Percentiles rank a stretch among this genome's conserved stretches.
Evolutionary conservation across 2,329 filamentous ascomycete species (phyloP).

Genomic region (Diaporthe helianthi): DNA sequence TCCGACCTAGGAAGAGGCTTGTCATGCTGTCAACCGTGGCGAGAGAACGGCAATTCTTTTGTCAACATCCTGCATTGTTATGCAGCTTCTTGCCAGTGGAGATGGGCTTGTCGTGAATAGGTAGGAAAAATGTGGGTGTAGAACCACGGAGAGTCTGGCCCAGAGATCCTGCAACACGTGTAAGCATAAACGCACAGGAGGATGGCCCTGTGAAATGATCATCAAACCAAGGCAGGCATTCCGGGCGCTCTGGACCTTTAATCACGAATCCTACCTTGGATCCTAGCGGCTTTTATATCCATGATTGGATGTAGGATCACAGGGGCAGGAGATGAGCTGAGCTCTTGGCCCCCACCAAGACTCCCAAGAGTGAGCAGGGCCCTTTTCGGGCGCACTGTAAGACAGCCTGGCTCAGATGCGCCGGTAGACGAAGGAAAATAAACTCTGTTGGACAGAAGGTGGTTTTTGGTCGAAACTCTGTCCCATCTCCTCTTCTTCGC

Average conservation of each 20-base stretch:
- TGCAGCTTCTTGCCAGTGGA: background rate
- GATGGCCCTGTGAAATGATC: background rate
- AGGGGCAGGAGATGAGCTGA: conserved; percentile 12
- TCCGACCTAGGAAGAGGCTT: background rate
- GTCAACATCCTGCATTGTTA: background rate
- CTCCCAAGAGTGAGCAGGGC: conserved; percentile 11
- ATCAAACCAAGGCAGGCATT: conserved; percentile 6
- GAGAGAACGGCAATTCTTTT: background rate
- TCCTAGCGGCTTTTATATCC: background rate
- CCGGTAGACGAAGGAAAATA: background rate
- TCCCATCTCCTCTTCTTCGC: background rate
- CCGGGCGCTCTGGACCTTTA: background rate
- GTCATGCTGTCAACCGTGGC: background rate
- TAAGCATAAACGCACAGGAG: background rate
- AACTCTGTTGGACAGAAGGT: background rate
- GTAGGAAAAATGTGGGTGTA: background rate
- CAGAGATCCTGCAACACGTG: background rate
- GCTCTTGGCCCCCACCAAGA: conserved; percentile 16
- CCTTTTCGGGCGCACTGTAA: background rate
- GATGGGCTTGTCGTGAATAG: background rate
- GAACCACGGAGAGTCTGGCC: background rate
- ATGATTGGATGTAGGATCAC: background rate
- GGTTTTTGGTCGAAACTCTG: background rate
- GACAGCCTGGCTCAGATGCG: background rate
- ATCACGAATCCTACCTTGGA: conserved; percentile 5